Percentiles rank a stretch among this genome's conserved stretches.
These are phyloP conservation scores for Phytophthora macrochlamydospora DNA, from an alignment of 352 stramenopile genomes.

Conservation along the genomic window DNA sequence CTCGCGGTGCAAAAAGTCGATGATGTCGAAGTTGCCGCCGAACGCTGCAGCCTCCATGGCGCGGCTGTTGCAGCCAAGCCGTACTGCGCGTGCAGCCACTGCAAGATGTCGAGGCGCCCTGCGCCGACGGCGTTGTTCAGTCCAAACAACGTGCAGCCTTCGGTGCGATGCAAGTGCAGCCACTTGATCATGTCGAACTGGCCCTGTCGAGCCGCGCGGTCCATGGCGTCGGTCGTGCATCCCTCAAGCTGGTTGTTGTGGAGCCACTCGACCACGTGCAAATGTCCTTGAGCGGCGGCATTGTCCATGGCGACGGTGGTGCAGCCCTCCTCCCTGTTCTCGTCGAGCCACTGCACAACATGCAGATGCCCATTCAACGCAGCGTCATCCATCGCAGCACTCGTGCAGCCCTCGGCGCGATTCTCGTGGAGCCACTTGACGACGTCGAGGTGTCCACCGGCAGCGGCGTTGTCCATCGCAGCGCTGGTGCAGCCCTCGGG, in stretches of 20 bases:
- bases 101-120: constrained; percentile 21
- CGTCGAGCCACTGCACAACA: too few species aligned
- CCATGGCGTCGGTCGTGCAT: constrained; percentile 26
- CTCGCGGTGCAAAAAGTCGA: constrained; percentile 36
- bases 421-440: constrained; percentile 34
- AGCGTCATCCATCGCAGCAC: constrained; percentile 27
- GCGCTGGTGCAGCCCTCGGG: constrained; percentile 24
- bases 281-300: too few species aligned
- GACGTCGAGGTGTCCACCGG: constrained; percentile 50
- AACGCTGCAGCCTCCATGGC: constrained; percentile 29
- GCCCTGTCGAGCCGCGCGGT: constrained; percentile 23
- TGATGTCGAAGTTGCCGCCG: constrained; percentile 39
- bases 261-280: constrained; percentile 31
- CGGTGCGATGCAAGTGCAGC: constrained; percentile 16
- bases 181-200: constrained; percentile 19
- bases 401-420: constrained; percentile 24
- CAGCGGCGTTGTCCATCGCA: constrained; percentile 29
- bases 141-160: not conserved
- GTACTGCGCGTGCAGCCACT: constrained; percentile 30
- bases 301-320: too few species aligned
- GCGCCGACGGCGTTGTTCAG: too few species aligned
- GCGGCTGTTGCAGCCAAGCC: constrained; percentile 21
- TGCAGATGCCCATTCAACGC: not conserved
- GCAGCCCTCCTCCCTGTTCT: too few species aligned
- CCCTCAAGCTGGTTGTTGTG: constrained; percentile 39